Evolutionary conservation across 140 eudicot genomes (phyloP), one percentile per base, ranked within the genome.

Genomic region (Erigeron philadelphicus): DNA sequence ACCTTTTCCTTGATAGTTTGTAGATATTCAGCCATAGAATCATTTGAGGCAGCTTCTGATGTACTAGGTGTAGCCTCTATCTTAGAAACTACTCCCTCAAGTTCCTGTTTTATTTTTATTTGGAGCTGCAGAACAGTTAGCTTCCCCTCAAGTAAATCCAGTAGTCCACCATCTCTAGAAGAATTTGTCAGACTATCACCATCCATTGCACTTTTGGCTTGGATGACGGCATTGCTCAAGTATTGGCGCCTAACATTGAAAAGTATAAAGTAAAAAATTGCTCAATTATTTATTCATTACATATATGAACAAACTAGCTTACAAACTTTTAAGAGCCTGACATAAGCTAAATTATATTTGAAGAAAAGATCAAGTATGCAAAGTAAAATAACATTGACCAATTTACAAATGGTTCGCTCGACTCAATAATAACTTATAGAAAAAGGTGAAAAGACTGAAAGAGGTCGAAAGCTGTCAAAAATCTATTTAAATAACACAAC

Each of bases 101-200:
- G 55, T 78, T 81, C 88, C 74, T 85, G 95, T 79, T 89, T 94
- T 53, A 89, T 89, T 82, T 83, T 89, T 16, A 89, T 85, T 75
- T 94, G 99, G 63, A 94, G 89, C 57, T 86, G 94, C 65, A 89
- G 81, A 68, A 94, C 99, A 1, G 99, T 81, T 60, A 94, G 89
- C 75, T 94, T 94, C 42, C 97, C 99, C 66, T 94, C 99, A 18
- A 94, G 97, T 61, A 94, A 83, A 82, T 87, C 97, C 70, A 89
- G 88, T 15, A 94, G 84, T 17, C 99, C 99, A 64, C 74, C 83
- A 61, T 93, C 89, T 70, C 85, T 84, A 25, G 90, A 74, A 62
- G 99, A 76, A 74, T 80, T 79, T 70, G 77, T 67, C 8, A 76
- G 45, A 56, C 86, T 72, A 42, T 85, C 97, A 67, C 61, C 64